Base-by-base conservation (phyloP, 495 filamentous ascomycete genomes). In the Xylaria longipes region DNA sequence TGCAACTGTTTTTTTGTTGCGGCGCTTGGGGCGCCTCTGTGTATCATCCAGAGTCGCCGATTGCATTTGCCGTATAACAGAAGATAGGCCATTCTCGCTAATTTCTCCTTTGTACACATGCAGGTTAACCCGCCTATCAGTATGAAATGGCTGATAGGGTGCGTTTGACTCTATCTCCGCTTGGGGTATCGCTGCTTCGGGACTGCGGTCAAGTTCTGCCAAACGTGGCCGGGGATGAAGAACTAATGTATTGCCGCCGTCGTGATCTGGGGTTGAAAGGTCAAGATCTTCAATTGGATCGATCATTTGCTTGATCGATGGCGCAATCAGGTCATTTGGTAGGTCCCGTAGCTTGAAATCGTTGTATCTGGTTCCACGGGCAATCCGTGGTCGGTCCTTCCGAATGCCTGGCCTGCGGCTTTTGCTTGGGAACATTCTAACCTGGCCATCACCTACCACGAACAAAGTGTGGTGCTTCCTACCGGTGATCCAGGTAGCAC, bases 81-180 rank as follows among this genome's bases (percentile, higher is more conserved):
- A 79, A n/a, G 75, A 60, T 29, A 75, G 52, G 52, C 64, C 57
- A 35, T 65, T 61, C 12, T 61, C 62, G 29, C 61, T 35, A 33
- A 50, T 50, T 22, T 41, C 73, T n/a, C 76, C 72, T 25, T 81
- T 77, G 73, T 90, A 93, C 20, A 91, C 84, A 74, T 89, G 90
- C 17, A 97, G 80, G 37, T 84, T 87, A 43, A 97, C 92, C 12
- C 94, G 88, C 25, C 89, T 88, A 73, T 97, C 94, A 0, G 93
- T 95, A 77, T 97, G 94, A 82, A 97, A 97, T 0, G 95, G 94
- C 71, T 94, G 93, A 70, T 95, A 97, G 2, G 94, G 91, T 9
- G 93, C 91, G 72, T 94, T 96, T 1, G 94, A 96, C 78, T 98
- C 95, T 71, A 97, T 95, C 82, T 98, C 95, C 3, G 94, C 92